Evolutionary conservation across 306 rosid genomes (phyloP), one percentile per base, ranked within the genome.

Genomic region (Castanospermum australe): DNA sequence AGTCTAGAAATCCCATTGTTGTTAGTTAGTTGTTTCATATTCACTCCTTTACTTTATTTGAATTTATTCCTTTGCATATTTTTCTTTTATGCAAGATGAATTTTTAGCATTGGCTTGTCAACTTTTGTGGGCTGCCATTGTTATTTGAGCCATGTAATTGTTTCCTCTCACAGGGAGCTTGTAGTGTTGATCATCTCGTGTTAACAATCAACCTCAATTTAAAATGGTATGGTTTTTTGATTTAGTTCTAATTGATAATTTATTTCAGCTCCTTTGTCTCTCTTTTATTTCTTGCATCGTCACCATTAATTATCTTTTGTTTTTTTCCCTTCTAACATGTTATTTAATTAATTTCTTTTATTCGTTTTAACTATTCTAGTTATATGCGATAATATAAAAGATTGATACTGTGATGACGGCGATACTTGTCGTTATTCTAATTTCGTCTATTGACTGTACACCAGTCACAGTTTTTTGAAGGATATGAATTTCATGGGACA

Each of bases 401-500:
- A 10, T 2, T 50, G 56, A 50, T 50, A 5, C 17, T 5, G 56
- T 50, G 10, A n/a, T 50, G 56, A 50, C n/a, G n/a, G n/a, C n/a
- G n/a, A n/a, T 6, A 6, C 24, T 50, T 50, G 22, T n/a, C 62
- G 5, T 59, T 15, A 57, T 74, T 25, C 9, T 11, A 10, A 59
- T 24, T 57, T n/a, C 57, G 5, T 39, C 17, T 70, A 20, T 50
- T 56, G 38, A 71, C n/a, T 54, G 3, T 5, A 39, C 11, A 8
- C 44, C 8, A 20, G 6, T 5, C 68, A 79, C 87, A 90, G 94
- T 87, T 22, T 83, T 88, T 86, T 59, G 90, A 85, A 65, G 90
- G 90, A 32, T 88, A 90, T 76, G 91, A 91, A 39, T 88, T 88
- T 60, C 91, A 80, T 7, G 94, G 91, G 57, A 71, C 91, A 12